Conservation (phyloP, 1,284 basidiomycete genomes). For the Rhodotorula glutinis region DNA sequence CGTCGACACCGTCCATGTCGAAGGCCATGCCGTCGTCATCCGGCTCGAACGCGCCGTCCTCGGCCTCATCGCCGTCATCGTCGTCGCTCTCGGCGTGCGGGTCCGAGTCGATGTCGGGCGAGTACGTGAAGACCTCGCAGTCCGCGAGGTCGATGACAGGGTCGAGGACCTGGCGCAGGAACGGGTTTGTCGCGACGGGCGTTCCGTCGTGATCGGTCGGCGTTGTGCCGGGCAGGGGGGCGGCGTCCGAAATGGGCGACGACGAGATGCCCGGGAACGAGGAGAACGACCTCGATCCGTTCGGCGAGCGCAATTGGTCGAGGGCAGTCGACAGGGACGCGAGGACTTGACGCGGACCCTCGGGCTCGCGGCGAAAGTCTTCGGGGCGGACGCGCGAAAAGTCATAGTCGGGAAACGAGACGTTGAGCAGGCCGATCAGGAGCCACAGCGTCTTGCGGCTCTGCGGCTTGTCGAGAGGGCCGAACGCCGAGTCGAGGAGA, state of each 20-base stretch:
- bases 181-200: constrained; percentile 63
- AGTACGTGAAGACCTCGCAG: constrained; percentile 93
- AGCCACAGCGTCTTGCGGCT: constrained; percentile 86
- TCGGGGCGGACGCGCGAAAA: constrained; percentile 89
- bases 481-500: constrained; percentile 47
- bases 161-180: constrained; percentile 81
- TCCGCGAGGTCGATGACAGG: constrained; percentile 85
- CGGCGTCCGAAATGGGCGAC: constrained; percentile 33
- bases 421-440: constrained; percentile 93
- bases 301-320: constrained; percentile 38
- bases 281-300: constrained; percentile 34
- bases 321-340: constrained; percentile 76
- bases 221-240: constrained; percentile 30
- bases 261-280: constrained; percentile 32
- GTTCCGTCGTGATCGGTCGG: constrained; percentile 35
- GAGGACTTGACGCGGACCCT: constrained; percentile 66
- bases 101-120: constrained; percentile 90
- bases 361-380: constrained; percentile 70
- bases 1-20: constrained; percentile 7
- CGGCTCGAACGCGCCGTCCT: constrained; percentile 33
- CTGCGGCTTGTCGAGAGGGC: constrained; percentile 51
- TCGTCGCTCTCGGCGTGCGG: constrained; percentile 67
- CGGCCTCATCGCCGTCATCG: constrained; percentile 43
- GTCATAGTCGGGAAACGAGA: constrained; percentile 96
- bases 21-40: constrained; percentile 23